A percentile compares a stretch with the other conserved stretches of the same genome.
These are phyloP conservation scores for Firmiana major DNA, from an alignment of 345 rosid genomes.

Conservation along the genomic window DNA sequence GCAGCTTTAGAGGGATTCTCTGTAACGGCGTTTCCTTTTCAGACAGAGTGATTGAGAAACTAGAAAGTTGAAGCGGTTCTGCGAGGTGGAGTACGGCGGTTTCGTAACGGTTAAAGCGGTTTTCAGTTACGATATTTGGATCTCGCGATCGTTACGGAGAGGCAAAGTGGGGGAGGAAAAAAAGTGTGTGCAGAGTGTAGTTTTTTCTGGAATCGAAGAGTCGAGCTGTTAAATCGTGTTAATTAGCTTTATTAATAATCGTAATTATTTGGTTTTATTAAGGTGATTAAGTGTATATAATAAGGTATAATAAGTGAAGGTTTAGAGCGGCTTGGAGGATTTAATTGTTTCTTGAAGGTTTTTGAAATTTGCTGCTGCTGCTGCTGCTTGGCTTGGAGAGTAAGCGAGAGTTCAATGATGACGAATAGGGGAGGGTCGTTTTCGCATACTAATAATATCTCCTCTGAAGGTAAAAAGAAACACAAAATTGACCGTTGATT, in stretches of 20 bases:
- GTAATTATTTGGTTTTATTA: background rate
- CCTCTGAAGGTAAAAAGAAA: conserved; percentile 20
- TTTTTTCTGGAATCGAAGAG: conserved; percentile 22
- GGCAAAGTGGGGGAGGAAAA: background rate
- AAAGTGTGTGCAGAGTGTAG: conserved; percentile 11
- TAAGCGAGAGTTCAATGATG: conserved; percentile 32
- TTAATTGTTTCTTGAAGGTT: background rate
- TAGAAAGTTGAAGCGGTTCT: conserved; percentile 12
- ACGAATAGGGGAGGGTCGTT: conserved; percentile 45
- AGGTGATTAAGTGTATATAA: conserved; percentile 19
- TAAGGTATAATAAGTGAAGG: conserved; percentile 7
- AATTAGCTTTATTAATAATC: background rate
- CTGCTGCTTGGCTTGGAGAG: conserved; percentile 6
- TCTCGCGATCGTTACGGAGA: conserved; percentile 33
- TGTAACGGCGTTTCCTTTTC: conserved; percentile 34
- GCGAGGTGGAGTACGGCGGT: conserved; percentile 13
- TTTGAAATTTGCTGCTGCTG: background rate
- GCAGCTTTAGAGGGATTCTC: conserved; percentile 26
- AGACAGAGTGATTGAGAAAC: conserved; percentile 1
- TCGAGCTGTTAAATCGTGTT: background rate
- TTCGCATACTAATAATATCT: conserved; percentile 26
- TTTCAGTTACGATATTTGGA: conserved; percentile 33
- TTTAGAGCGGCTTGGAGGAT: background rate
- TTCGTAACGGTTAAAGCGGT: conserved; percentile 32
- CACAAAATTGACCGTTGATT: background rate